These are phyloP conservation scores for Aspergillus pseudoglaucus DNA, from an alignment of 2,329 filamentous ascomycete species.

Conservation along the genomic window DNA sequence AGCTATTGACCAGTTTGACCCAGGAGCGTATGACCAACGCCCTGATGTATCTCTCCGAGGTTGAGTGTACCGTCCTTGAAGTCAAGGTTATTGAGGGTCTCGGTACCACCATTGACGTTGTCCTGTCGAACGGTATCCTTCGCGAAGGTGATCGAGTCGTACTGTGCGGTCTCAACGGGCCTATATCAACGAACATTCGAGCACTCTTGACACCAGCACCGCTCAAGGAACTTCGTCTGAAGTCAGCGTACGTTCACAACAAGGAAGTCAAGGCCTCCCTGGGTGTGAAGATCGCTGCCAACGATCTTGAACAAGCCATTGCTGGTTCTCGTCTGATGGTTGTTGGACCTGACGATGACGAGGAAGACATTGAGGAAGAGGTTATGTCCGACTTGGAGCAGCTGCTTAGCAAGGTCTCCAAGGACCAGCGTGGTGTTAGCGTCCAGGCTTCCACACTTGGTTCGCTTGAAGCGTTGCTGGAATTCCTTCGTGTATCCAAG, in stretches of 20 bases:
- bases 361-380: slow-evolving; percentile 93
- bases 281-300: slow-evolving; percentile 97
- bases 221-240: slow-evolving; percentile 88
- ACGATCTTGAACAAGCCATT: slow-evolving; percentile 91
- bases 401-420: slow-evolving; percentile 85
- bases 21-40: slow-evolving; percentile 97
- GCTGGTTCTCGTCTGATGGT: slow-evolving; percentile 92
- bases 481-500: slow-evolving; percentile 93
- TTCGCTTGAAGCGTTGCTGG: slow-evolving; percentile 89
- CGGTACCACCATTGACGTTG: slow-evolving; percentile 96
- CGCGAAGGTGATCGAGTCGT: slow-evolving; percentile 92
- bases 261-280: slow-evolving; percentile 98
- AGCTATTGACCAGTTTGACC: slow-evolving; percentile 83
- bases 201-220: slow-evolving; percentile 88
- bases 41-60: slow-evolving; percentile 96
- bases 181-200: slow-evolving; percentile 91
- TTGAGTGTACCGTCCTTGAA: slow-evolving; percentile 95
- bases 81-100: slow-evolving; percentile 99
- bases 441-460: slow-evolving; percentile 97
- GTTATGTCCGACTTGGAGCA: slow-evolving; percentile 91
- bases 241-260: slow-evolving; percentile 96
- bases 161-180: slow-evolving; percentile 91
- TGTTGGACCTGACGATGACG: slow-evolving; percentile 89
- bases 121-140: slow-evolving; percentile 91
- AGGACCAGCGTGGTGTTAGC: slow-evolving; percentile 86